Evolutionary conservation across 768 basidiomycete genomes (phyloP), one percentile per base, ranked within the genome.

Genomic region (Galerina sulciceps): DNA sequence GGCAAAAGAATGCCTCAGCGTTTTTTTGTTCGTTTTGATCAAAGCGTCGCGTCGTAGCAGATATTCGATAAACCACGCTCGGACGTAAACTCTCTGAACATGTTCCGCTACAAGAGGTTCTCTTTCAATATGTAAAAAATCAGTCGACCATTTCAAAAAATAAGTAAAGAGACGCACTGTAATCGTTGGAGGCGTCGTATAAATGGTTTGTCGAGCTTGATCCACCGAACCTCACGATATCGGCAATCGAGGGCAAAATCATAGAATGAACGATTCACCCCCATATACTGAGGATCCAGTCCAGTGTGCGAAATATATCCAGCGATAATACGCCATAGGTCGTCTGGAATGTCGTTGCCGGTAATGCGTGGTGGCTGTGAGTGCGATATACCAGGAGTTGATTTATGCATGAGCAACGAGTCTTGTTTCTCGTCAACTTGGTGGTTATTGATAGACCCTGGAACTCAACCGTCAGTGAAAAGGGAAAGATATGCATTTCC

Each of bases 21-120:
- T 43, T 14, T 52, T 55, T 31, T 46, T 60, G 26, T 20, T 11
- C 8, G 53, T 54, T 34, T 55, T 18, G 35, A 63, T 53, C n/a
- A 67, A 48, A 3, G 50, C 46, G 41, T 71, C 65, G 35, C 69
- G 58, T 43, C 67, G 65, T 15, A 71, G 58, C 22, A 77, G 70
- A 55, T 71, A 71, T 22, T 76, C 71, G 46, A 80, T 67, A 60
- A 79, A 79, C 76, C 79, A 79, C 10, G 75, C 75, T 1, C 75
- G 72, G 18, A 80, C 69, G 38, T 69, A 66, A 13, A 79, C 65
- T 17, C 68, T 67, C 18, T 70, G 64, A n/a, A 79, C 78, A 38
- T 70, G 69, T 18, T 46, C 26, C 0, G 75, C 76, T 34, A 76
- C 68, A 4, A 68, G 49, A 36, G 74, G 75, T 14, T 68, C 67